These are phyloP conservation scores for Cenococcum geophilum DNA, from an alignment of 495 filamentous ascomycete genomes.

Conservation along the genomic window DNA sequence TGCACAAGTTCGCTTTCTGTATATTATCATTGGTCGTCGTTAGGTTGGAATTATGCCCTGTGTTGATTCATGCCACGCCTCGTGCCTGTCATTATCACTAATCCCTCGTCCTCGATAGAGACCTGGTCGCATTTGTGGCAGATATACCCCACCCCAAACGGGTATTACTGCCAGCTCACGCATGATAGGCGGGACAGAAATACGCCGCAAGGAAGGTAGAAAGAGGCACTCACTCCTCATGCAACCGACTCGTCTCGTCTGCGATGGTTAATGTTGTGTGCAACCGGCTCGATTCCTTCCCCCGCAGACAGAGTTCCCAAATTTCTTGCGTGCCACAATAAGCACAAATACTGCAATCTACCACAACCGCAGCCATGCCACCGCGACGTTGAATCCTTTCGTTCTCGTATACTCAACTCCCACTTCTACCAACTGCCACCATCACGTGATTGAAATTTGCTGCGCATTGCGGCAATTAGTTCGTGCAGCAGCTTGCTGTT, in stretches of 20 bases:
- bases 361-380: background rate
- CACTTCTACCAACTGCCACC: background rate
- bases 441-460: conserved; percentile 2
- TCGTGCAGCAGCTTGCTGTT: conserved; percentile 3
- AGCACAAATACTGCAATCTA: background rate
- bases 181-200: background rate
- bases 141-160: background rate
- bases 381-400: background rate
- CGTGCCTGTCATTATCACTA: conserved; percentile 8
- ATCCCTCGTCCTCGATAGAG: background rate
- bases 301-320: background rate
- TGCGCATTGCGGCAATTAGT: background rate
- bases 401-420: background rate
- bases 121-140: background rate
- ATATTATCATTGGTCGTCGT: background rate
- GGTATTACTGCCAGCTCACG: background rate
- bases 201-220: background rate
- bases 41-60: background rate
- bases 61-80: conserved; percentile 1
- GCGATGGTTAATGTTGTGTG: background rate
- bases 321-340: background rate
- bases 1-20: background rate
- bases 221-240: background rate
- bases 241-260: background rate
- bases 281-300: conserved; percentile 20